Evolutionary conservation across 2,329 filamentous ascomycete species (phyloP).

Genomic region (Cytospora chrysosperma): DNA sequence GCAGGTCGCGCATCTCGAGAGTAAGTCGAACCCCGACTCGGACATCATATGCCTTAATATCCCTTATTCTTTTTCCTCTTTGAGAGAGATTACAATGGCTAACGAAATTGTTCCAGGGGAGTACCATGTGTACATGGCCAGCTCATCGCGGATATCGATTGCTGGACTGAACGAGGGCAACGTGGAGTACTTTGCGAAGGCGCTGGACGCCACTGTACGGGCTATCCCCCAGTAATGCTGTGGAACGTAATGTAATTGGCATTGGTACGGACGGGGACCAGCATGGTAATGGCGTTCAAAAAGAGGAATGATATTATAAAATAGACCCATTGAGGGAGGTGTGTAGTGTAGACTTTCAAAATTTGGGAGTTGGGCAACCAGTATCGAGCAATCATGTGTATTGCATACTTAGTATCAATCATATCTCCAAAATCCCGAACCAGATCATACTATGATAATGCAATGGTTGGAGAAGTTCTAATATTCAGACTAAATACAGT

Average conservation of each 20-base stretch:
- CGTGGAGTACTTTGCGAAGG: constrained; percentile 33
- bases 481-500: too few species aligned
- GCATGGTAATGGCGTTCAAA: background rate
- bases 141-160: constrained; percentile 40
- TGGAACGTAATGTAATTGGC: background rate
- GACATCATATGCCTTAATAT: too few species aligned
- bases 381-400: background rate
- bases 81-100: background rate
- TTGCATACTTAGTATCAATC: background rate
- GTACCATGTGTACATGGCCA: constrained; percentile 41
- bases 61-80: background rate
- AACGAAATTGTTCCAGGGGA: constrained; percentile 28
- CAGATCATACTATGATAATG: too few species aligned
- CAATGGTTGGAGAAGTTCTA: too few species aligned
- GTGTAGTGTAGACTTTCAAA: background rate
- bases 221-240: background rate
- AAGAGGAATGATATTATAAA: background rate
- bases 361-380: background rate
- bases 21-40: constrained; percentile 25
- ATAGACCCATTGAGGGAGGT: background rate
- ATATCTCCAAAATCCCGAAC: background rate
- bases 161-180: constrained; percentile 39
- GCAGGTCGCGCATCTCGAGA: constrained; percentile 42
- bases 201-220: constrained; percentile 25
- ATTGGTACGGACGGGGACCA: background rate